Base-by-base conservation (phyloP, 2,329 filamentous ascomycete species). In the Xylaria hypoxylon region DNA sequence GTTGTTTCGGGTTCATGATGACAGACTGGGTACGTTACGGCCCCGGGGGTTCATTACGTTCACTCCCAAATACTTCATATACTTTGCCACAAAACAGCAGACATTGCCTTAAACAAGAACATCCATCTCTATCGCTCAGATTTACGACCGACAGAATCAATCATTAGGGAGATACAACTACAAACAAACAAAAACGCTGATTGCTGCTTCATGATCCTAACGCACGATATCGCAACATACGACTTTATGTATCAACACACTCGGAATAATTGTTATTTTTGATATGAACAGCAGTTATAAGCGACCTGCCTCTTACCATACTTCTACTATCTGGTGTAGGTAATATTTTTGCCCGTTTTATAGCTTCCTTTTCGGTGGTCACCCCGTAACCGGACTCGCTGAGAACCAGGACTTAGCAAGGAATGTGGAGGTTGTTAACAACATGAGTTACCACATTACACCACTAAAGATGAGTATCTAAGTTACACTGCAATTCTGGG, bases 1-100 rank as follows among this genome's bases (percentile, higher is more conserved):
- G 19, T 52, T 33, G 24, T 48, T 62, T 45, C 57, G n/a, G 57
- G 51, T 45, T 28, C 35, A 3, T 53, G 38, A 58, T 31, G 13
- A 40, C 22, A 31, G 52, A 40, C 35, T 1, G 10, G 22, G 17
- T 40, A 19, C 11, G 11, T 17, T 0, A 28, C 33, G 6, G 19
- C 26, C 13, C 5, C 22, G 35, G 40, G 24, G 55, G 17, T 10
- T 26, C 17, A 17, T 48, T 11, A 5, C 38, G 24, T n/a, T 44
- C 7, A 1, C 22, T 24, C 26, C 11, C 42, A 33, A 40, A 44
- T 26, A 5, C 13, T 35, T 11, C 2, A 2, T 56, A 2, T 19
- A 31, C n/a, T 5, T 57, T 33, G 2, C 26, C 22, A 31, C 35
- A 6, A 15, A 35, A 45, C 35, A 19, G 28, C 19, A 26, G 42